phyloP scores from a whole-genome alignment of 306 rosid species.

The barrel medic (Medicago truncatula) region DNA sequence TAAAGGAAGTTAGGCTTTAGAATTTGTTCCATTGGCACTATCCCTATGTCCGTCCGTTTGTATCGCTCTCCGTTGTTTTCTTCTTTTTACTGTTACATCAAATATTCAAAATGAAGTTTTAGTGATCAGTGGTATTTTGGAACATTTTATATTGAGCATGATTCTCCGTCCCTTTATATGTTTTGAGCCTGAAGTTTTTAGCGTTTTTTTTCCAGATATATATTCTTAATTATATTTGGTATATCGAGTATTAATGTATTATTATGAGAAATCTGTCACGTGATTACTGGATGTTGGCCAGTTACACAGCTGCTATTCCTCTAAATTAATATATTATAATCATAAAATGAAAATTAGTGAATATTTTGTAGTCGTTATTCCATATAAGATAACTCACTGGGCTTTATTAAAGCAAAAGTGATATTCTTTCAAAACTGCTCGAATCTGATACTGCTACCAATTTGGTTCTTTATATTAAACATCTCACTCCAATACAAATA shows the following conservation, averaged over 20 bases:
- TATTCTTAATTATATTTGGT: not conserved
- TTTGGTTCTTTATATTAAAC: slow-evolving; percentile 34
- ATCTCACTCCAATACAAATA: not conserved
- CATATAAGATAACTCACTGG: not conserved
- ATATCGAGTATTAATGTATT: not conserved
- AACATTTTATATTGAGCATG: not conserved
- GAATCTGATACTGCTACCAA: slow-evolving; percentile 54
- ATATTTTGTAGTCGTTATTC: not conserved
- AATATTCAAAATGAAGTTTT: not conserved
- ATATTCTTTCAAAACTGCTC: slow-evolving; percentile 27
- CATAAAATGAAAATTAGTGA: not conserved
- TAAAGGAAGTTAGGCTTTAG: slow-evolving; percentile 9
- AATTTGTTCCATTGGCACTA: slow-evolving; percentile 33
- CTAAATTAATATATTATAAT: not conserved
- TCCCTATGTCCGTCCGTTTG: not conserved
- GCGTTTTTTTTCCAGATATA: not conserved
- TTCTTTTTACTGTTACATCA: not conserved
- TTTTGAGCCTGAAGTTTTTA: not conserved
- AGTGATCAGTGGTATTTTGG: slow-evolving; percentile 8
- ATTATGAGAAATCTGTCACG: too few relatives aligned
- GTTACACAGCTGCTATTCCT: too few relatives aligned
- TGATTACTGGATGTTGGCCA: not conserved
- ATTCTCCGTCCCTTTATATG: not conserved
- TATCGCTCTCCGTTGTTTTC: not conserved
- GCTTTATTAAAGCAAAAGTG: slow-evolving; percentile 22